Evolutionary conservation across 495 filamentous ascomycete genomes (phyloP), one percentile per base, ranked within the genome.

Genomic region (Symbiotaphrina buchneri): DNA sequence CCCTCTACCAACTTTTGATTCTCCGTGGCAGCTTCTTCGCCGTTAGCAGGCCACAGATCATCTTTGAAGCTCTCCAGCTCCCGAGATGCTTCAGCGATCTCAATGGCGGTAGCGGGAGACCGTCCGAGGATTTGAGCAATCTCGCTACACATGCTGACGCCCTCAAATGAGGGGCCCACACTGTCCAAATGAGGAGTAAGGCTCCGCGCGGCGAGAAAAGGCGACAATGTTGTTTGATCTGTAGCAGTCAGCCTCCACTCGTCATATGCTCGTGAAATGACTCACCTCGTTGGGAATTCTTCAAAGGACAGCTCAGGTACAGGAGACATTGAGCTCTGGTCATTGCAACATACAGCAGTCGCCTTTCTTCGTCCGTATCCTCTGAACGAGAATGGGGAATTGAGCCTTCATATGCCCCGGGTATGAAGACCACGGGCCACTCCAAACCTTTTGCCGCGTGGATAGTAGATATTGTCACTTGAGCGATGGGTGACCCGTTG

Each of bases 351-450:
- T 95, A 99, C 0, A 99, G 59, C 30, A 99, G 51, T 30, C 90
- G 57, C 36, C 90, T 58, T 45, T 99, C 90, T 49, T 99, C 90
- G 35, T 85, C 76, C 10, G 59, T 56, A 43, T 95, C 83, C 28
- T 99, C 90, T 7, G 83, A 68, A 38, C 87, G 62, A n/a, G 73
- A 76, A 51, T 99, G 90, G 2, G 90, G 90, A 33, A 95, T 94
- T 11, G 74, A 87, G 10, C 85, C 85, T 20, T 87, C 68, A 46
- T 92, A 94, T 17, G 76, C 71, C 1, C 76, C 79, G 0, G 90
- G 84, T 8, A 99, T 71, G 48, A 99, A 99, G 0, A 99, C 80
- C 6, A 94, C 66, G 1, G 90, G 90, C 90, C 90, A 99, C 45
- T 99, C 90, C 0, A 99, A 57, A 3, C 90, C 85, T 47, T 99